Evolutionary conservation across 768 basidiomycete species (phyloP).

Genomic region (Serendipita sp.): DNA sequence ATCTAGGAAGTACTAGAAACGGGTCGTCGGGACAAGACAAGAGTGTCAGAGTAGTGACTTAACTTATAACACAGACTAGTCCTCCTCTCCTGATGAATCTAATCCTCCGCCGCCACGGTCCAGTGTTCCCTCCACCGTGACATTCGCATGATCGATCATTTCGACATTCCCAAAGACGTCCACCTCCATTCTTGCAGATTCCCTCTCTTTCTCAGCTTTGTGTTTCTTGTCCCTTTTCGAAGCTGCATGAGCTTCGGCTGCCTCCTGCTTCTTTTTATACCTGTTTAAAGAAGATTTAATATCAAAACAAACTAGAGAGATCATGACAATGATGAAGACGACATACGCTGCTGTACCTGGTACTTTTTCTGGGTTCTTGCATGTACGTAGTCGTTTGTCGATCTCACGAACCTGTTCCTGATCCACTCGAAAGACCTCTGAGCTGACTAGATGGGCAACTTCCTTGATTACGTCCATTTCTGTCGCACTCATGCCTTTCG

Average conservation of each 20-base stretch:
- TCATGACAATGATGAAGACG: constrained; percentile 14
- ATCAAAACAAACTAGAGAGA: not conserved
- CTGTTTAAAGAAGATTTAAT: not conserved
- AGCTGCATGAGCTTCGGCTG: constrained; percentile 51
- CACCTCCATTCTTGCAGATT: constrained; percentile 7
- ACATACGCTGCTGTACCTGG: constrained; percentile 74
- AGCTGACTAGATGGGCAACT: constrained; percentile 35
- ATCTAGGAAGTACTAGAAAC: no score
- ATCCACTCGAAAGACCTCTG: constrained; percentile 48
- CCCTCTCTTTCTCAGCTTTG: constrained; percentile 6
- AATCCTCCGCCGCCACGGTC: no score
- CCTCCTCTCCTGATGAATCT: not conserved
- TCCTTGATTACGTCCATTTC: constrained; percentile 22
- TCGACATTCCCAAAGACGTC: not conserved
- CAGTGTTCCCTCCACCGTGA: no score
- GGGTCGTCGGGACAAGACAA: no score
- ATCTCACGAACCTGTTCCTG: constrained; percentile 77
- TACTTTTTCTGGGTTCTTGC: constrained; percentile 94
- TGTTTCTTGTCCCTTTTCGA: constrained; percentile 38
- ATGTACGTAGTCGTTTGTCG: constrained; percentile 68
- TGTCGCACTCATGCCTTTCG: constrained; percentile 23
- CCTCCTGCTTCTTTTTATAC: constrained; percentile 39
- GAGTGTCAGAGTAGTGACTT: no score
- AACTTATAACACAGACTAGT: not conserved
- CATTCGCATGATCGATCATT: no score